phyloP scores from a whole-genome alignment of 331 rosid genomes.

The Rhamnella rubrinervis region DNA sequence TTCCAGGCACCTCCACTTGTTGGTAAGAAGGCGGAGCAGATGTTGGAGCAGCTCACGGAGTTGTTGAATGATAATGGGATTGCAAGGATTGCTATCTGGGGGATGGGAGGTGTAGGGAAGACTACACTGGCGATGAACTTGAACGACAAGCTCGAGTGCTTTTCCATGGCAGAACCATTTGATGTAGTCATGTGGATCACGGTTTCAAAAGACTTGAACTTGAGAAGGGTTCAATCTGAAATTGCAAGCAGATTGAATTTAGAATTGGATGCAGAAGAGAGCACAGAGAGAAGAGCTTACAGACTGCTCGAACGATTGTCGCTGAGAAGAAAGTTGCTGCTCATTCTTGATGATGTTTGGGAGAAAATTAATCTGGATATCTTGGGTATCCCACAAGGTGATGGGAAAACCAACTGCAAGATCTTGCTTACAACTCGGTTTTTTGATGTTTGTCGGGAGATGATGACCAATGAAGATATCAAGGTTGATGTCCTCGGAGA shows the following conservation, averaged over 20 bases:
- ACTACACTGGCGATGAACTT: slow-evolving; percentile 23
- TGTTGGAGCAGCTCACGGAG: slow-evolving; percentile 12
- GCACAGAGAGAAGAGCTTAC: slow-evolving; percentile 7
- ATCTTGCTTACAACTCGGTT: slow-evolving; percentile 19
- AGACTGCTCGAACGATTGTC: slow-evolving; percentile 1
- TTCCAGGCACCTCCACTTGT: slow-evolving; percentile 17
- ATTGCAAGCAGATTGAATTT: slow-evolving; percentile 25
- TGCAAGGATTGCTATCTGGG: slow-evolving; percentile 19
- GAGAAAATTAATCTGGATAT: slow-evolving; percentile 18
- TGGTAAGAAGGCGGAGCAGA: slow-evolving; percentile 20
- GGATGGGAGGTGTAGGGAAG: slow-evolving; percentile 27
- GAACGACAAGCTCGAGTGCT: slow-evolving; percentile 17
- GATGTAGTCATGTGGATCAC: slow-evolving; percentile 27
- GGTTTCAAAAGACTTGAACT: slow-evolving; percentile 19
- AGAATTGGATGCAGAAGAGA: slow-evolving; percentile 20
- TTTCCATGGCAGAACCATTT: neutral
- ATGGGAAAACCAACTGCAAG: slow-evolving; percentile 20
- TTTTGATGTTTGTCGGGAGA: slow-evolving; percentile 18
- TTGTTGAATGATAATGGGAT: slow-evolving; percentile 4
- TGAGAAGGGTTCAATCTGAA: slow-evolving; percentile 18
- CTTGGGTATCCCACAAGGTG: slow-evolving; percentile 25
- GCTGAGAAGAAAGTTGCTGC: slow-evolving; percentile 1
- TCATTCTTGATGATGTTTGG: slow-evolving; percentile 21
- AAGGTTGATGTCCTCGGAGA: slow-evolving; percentile 20
- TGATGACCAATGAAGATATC: slow-evolving; percentile 10